Base-by-base conservation (phyloP, 2,329 filamentous ascomycete genomes). In the Penicillium sp. region DNA sequence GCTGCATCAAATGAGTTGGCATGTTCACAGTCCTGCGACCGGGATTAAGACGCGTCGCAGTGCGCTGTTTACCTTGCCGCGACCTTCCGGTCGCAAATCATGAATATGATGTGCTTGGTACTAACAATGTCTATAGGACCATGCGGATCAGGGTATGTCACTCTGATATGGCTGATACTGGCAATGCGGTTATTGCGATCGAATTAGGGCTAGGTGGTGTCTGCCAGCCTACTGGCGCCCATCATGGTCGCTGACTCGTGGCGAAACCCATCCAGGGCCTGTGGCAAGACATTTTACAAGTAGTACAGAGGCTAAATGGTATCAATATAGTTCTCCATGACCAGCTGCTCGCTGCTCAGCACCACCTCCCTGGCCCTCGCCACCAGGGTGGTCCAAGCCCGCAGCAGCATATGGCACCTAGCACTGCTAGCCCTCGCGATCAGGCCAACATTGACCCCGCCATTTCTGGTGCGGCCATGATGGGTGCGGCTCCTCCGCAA, bases 371-470 rank as follows among this genome's bases (percentile, higher is more conserved):
- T 53, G 71, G 67, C 52, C 63, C 66, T 35, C 73, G 74, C 21
- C 68, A 76, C 14, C 75, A 77, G 60, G 73, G 77, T 45, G 72
- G 76, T 60, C 65, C 76, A 60, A 68, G 79, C 31, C 72, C 76
- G 67, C 77, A 72, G 53, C 69, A 68, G 58, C 72, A 74, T 59
- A 61, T 76, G 68, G 67, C 77, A 68, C 68, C 73, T 7, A 72
- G 68, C 52, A 72, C 75, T 31, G 68, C 74, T 13, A 76, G 75
- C 56, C 75, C 78, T 55, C 80, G 77, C 66, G 74, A 77, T 59
- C 76, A 83, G 57, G 78, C 80, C 62, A 82, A 84, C 64, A 84
- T 85, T 63, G 83, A 85, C 68, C 84, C 83, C 39, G 82, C 82
- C 48, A 86, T 85, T 61, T 79, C 82, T 9, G 82, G 82, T 57